Base-by-base conservation (phyloP, 2,329 filamentous ascomycete species). In the Colletotrichum sp. region DNA sequence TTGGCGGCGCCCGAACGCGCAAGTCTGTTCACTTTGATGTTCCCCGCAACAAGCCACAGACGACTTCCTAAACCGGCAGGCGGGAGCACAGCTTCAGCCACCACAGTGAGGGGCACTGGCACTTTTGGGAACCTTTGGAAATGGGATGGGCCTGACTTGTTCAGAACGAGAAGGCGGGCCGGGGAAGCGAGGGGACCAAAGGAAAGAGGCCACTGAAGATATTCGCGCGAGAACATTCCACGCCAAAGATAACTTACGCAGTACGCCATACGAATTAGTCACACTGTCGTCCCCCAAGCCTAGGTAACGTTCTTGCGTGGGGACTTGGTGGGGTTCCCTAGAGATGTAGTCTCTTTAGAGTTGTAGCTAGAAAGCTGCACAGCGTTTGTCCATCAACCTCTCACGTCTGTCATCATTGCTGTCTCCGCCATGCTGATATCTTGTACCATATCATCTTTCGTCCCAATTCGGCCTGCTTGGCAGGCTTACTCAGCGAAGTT, bases 121-220 rank as follows among this genome's bases (percentile, higher is more conserved):
- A 71, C 71, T 70, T 73, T 74, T 71, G 69, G 68, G 68, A 56
- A 71, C 58, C 68, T 71, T 71, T 71, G 68, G 30, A 71, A 71
- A 71, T 65, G 32, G 36, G 34, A 32, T 48, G 68, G 68, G 21
- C 71, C 56, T 48, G 21, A 38, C 58, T 75, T 73, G 68, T 65
- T 65, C 48, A 69, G 60, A 62, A 61, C 55, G 26, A 75, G 60
- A 72, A 77, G 73, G 70, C 64, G 70, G 58, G 58, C 66, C 32
- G 24, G 24, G 5, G 56, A 52, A 64, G 65, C 48, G 43, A 73
- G 26, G 32, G 10, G 48, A 65, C 43, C 43, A 52, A 55, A 52
- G 56, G 58, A 36, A 26, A 67, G n/a, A 32, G 6, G 30, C 43
- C 36, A 64, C 9, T 32, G 56, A 72, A n/a, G 36, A 21, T 8